These are phyloP conservation scores for Cynara cardunculus DNA, from an alignment of 129 eudicot species.

Conservation along the genomic window DNA sequence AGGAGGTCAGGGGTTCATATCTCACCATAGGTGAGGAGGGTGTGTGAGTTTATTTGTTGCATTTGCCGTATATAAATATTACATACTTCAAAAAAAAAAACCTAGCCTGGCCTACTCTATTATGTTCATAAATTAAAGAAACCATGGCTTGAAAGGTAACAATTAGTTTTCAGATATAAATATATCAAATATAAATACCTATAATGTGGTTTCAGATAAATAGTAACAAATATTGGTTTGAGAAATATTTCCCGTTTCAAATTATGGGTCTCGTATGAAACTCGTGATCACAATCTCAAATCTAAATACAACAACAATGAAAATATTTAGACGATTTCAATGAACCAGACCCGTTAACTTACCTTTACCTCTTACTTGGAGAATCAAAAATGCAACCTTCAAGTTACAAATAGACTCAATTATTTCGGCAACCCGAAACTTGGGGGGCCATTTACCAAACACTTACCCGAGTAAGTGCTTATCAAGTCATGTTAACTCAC, in stretches of 20 bases:
- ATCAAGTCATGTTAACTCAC: too few relatives aligned
- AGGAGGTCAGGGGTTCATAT: too few relatives aligned
- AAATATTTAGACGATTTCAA: not conserved
- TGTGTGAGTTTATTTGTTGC: too few relatives aligned
- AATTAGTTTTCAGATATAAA: not conserved
- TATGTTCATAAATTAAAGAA: too few relatives aligned
- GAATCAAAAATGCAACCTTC: constrained; percentile 3
- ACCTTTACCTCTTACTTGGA: constrained; percentile 20
- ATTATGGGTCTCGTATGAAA: not conserved
- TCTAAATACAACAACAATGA: not conserved
- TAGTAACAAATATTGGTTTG: not conserved
- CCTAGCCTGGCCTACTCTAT: not conserved
- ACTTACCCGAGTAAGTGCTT: too few relatives aligned
- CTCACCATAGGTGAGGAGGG: too few relatives aligned
- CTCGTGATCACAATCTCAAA: not conserved
- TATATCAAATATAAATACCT: too few relatives aligned
- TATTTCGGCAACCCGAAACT: constrained; percentile 7
- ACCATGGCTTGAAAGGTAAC: not conserved
- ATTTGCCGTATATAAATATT: too few relatives aligned
- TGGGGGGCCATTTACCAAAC: too few relatives aligned
- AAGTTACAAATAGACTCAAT: constrained; percentile 19
- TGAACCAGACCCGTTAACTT: not conserved
- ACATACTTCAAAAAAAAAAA: too few relatives aligned
- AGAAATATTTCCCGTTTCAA: not conserved
- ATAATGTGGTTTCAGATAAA: too few relatives aligned